A percentile compares a stretch with the other conserved stretches of the same genome.
Evolutionary conservation across 2,329 filamentous ascomycete genomes (phyloP).

Genomic region (Pestalotiopsis sp.): DNA sequence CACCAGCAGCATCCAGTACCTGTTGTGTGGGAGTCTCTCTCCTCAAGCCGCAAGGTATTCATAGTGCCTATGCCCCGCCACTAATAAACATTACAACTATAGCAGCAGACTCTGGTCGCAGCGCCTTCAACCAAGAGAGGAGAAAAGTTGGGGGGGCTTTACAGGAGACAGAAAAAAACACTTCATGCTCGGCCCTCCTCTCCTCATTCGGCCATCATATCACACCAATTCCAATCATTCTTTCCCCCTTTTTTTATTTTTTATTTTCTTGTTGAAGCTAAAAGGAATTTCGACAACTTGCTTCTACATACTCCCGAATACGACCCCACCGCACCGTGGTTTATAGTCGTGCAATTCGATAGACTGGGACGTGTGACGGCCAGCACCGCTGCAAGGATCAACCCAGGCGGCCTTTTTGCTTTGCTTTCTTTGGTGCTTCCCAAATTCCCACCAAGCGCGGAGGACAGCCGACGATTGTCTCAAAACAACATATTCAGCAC

Average conservation of each 20-base stretch:
- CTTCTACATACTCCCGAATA: conserved; percentile 1
- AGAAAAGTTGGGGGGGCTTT: neutral
- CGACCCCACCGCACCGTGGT: conserved; percentile 1
- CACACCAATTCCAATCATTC: neutral
- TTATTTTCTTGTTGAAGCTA: neutral
- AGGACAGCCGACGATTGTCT: conserved; percentile 2
- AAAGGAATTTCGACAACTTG: neutral
- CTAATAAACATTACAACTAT: conserved; percentile 1
- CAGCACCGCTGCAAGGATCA: neutral
- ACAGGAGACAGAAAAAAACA: neutral
- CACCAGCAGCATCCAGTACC: neutral
- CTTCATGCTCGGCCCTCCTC: neutral
- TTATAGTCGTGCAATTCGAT: conserved; percentile 6
- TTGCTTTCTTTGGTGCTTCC: neutral
- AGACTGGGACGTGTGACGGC: neutral
- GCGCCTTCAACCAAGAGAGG: neutral
- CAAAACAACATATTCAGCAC: neutral
- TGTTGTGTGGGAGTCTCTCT: neutral
- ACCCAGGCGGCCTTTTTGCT: neutral
- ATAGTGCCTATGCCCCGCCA: neutral
- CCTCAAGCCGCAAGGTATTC: neutral
- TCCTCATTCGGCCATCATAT: neutral
- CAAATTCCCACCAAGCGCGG: conserved; percentile 9
- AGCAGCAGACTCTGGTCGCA: neutral
- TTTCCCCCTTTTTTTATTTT: neutral